Conservation (phyloP, 495 filamentous ascomycete species). For the Penicillium nucicola region DNA sequence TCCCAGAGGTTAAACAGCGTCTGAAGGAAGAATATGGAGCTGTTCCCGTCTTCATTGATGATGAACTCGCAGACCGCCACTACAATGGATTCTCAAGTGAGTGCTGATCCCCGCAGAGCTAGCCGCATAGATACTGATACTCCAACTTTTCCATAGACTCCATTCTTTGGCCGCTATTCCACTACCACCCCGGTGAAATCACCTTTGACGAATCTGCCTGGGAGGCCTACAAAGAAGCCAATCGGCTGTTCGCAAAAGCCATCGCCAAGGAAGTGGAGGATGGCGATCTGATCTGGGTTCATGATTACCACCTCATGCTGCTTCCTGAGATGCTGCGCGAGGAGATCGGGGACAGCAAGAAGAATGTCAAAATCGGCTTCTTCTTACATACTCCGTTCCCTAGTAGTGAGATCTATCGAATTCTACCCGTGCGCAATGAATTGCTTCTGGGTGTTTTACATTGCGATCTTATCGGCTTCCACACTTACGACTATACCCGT, state of each 20-base stretch:
- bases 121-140: background rate
- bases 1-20: constrained; percentile 57
- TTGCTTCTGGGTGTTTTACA: constrained; percentile 81
- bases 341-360: constrained; percentile 67
- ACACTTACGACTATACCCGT: constrained; percentile 93
- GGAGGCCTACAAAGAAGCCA: constrained; percentile 89
- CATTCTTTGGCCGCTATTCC: constrained; percentile 95
- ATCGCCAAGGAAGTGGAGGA: constrained; percentile 80
- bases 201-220: constrained; percentile 94
- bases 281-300: constrained; percentile 93
- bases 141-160: constrained; percentile 60
- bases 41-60: constrained; percentile 73
- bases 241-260: constrained; percentile 79
- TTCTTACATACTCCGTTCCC: constrained; percentile 98
- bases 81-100: constrained; percentile 87
- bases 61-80: constrained; percentile 74
- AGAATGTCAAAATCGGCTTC: constrained; percentile 94
- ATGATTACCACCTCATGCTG: constrained; percentile 98
- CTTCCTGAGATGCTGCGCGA: constrained; percentile 91
- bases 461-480: constrained; percentile 93
- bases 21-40: constrained; percentile 72
- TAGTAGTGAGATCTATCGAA: constrained; percentile 95
- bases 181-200: constrained; percentile 97
- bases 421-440: constrained; percentile 86
- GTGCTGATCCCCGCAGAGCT: constrained; percentile 18